Percentiles rank a stretch among this genome's conserved stretches.
These are phyloP conservation scores for Mucor lusitanicus DNA, from an alignment of 371 early-diverging fungal genomes.

Conservation along the genomic window DNA sequence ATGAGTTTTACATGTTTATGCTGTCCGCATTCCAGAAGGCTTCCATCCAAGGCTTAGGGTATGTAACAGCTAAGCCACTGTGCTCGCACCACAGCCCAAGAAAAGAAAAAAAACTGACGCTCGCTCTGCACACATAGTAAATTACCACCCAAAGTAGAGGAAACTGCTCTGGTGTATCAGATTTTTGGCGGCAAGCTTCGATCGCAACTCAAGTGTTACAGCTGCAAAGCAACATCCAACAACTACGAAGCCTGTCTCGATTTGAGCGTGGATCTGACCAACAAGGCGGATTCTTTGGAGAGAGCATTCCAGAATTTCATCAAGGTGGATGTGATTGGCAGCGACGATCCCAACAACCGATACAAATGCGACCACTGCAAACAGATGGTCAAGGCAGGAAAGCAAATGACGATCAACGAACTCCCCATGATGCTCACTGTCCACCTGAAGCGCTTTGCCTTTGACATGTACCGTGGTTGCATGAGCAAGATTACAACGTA, in stretches of 20 bases:
- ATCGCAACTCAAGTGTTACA: slow-evolving; percentile 74
- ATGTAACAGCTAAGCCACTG: slow-evolving; percentile 9
- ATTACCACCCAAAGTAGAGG: slow-evolving; percentile 68
- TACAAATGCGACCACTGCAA: slow-evolving; percentile 62
- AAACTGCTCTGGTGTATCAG: slow-evolving; percentile 74
- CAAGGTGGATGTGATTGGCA: slow-evolving; percentile 41
- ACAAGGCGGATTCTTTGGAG: slow-evolving; percentile 58
- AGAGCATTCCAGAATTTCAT: slow-evolving; percentile 72
- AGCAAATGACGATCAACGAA: slow-evolving; percentile 74
- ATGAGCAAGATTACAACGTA: slow-evolving; percentile 66
- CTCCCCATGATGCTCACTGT: slow-evolving; percentile 57
- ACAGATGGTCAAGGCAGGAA: slow-evolving; percentile 68
- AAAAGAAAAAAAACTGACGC: no score
- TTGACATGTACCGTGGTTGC: slow-evolving; percentile 44
- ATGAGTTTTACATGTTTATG: slow-evolving; percentile 85
- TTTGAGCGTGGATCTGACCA: slow-evolving; percentile 75
- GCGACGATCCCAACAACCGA: slow-evolving; percentile 26
- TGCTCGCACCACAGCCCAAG: neutral
- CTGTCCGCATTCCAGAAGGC: slow-evolving; percentile 56
- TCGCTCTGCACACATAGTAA: slow-evolving; percentile 33
- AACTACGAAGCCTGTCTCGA: slow-evolving; percentile 80
- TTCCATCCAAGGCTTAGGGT: slow-evolving; percentile 10
- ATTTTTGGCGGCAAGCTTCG: slow-evolving; percentile 86
- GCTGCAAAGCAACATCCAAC: slow-evolving; percentile 75
- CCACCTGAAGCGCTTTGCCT: slow-evolving; percentile 67